A percentile compares a stretch with the other conserved stretches of the same genome.
Conservation (phyloP, 805 yeast species). For the Sugiyamaella marilandica region DNA sequence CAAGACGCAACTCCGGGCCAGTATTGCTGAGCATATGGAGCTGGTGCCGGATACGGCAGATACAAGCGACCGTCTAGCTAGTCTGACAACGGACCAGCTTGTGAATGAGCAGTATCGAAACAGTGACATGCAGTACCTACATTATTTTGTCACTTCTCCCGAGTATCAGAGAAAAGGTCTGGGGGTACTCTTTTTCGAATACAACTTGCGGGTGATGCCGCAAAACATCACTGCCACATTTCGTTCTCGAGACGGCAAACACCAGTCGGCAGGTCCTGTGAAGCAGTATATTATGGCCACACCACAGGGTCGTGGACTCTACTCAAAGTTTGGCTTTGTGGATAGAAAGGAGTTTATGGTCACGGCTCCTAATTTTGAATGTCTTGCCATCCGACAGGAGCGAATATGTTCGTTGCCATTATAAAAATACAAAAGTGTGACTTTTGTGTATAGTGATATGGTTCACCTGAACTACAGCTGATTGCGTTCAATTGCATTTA, state of each 20-base stretch:
- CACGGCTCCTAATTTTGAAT: not conserved
- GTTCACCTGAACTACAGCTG: no score
- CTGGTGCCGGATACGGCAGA: constrained; percentile 6
- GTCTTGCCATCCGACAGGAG: not conserved
- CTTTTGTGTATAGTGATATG: no score
- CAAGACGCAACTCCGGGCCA: not conserved
- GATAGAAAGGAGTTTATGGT: not conserved
- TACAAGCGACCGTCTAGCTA: constrained; percentile 7
- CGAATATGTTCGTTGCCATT: not conserved
- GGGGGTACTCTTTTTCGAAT: constrained; percentile 12
- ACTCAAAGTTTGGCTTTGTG: constrained; percentile 14
- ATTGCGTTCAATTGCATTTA: no score
- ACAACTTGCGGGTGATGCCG: constrained; percentile 9
- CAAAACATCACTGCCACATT: constrained; percentile 3
- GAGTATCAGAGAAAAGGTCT: constrained; percentile 16
- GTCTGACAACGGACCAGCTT: constrained; percentile 9
- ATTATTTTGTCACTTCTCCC: constrained; percentile 10
- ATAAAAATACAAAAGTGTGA: no score
- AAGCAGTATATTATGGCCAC: constrained; percentile 15
- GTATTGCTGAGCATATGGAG: not conserved
- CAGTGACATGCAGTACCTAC: constrained; percentile 8
- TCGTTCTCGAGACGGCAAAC: constrained; percentile 7
- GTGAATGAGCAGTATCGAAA: constrained; percentile 8
- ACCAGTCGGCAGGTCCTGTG: constrained; percentile 12
- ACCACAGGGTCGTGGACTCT: constrained; percentile 12